Evolutionary conservation across 2,329 filamentous ascomycete species (phyloP), one percentile per base, ranked within the genome.

Genomic region (Botryosphaeria dothidea): DNA sequence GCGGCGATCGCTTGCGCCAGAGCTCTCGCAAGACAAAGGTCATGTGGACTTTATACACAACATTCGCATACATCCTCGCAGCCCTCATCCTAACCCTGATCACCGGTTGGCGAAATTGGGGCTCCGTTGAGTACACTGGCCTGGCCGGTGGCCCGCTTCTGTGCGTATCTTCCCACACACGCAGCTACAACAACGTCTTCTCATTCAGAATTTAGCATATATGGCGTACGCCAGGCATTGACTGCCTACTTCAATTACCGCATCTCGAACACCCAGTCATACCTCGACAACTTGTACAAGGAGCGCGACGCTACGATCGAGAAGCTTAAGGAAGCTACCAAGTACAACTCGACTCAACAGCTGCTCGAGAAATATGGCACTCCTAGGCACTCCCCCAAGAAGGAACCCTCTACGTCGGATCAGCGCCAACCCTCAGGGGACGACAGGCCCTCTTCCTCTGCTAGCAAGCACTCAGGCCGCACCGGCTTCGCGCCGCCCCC

Each of bases 281-380:
- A 90, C 45, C 84, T 98, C 31, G 90, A 94, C 71, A 86, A 86
- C 21, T 85, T 93, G 38, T 88, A 93, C 72, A 86, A 88, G 62
- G 91, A 97, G 77, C 88, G 94, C 62, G 88, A 91, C 66, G 88
- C 88, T 71, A 97, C 93, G 1, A 98, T 99, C 69, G 90, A 96
- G 75, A 93, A 93, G 79, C 87, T 99, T 68, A 99, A 99, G 79
- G 89, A 90, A 66, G 93, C 93, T 27, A 99, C 95, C 36, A 97
- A 92, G 77, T 99, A 97, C 80, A 92, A 98, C 78, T 95, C 93
- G 34, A 99, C 95, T 1, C 88, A 96, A 73, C 88, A 97, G 75
- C 80, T 99, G 66, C 86, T 99, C 11, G 92, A 98, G 73, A 99
- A 98, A 73, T 99, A 99, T 76, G 93, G 93, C 9, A 81, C 83